Percentiles rank a stretch among this genome's conserved stretches.
Evolutionary conservation across 345 rosid genomes (phyloP).

Genomic region (Eucalyptus leucophloia): DNA sequence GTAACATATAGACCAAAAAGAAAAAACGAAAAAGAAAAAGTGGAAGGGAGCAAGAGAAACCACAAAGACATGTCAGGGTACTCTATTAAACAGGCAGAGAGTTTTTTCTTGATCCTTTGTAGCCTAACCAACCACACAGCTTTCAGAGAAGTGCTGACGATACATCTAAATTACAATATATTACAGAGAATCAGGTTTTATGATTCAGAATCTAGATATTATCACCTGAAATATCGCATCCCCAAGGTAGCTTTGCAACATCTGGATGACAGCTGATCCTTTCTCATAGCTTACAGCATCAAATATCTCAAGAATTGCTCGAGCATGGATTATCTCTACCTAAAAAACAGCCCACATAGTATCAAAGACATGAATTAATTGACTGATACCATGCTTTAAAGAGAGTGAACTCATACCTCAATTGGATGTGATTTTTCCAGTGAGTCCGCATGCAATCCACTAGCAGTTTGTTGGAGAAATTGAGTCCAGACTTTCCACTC

Average conservation of each 20-base stretch:
- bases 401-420: conserved; percentile 5
- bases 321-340: conserved; percentile 16
- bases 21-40: not conserved
- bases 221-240: conserved; percentile 18
- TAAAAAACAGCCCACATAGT: not conserved
- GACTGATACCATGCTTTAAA: not conserved
- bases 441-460: conserved; percentile 14
- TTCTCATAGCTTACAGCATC: conserved; percentile 25
- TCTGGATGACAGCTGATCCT: conserved; percentile 25
- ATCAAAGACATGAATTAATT: not conserved
- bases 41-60: not conserved
- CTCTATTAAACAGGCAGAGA: not conserved
- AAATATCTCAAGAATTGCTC: conserved; percentile 12
- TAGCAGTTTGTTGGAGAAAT: conserved; percentile 7
- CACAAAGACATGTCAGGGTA: not conserved
- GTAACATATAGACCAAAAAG: not conserved
- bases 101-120: not conserved
- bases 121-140: not conserved
- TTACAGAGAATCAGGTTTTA: not conserved
- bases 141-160: not conserved
- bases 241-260: conserved; percentile 32
- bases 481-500: conserved; percentile 38
- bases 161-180: not conserved
- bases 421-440: conserved; percentile 25
- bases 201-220: not conserved